A percentile compares a stretch with the other conserved stretches of the same genome.
These are phyloP conservation scores for Coffea canephora DNA, from an alignment of 257 asterid species.

Conservation along the genomic window DNA sequence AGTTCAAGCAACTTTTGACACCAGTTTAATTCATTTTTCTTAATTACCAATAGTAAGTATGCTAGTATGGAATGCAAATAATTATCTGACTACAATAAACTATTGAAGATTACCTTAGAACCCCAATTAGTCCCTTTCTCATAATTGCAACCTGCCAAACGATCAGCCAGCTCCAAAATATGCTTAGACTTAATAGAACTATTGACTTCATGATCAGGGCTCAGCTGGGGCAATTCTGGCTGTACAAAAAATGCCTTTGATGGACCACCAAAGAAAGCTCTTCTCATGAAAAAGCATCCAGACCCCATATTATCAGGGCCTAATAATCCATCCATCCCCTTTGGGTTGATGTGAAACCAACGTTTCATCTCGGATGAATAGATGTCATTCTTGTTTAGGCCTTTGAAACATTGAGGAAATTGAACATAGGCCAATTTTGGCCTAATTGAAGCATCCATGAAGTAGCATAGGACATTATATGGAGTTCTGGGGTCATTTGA, in stretches of 20 bases:
- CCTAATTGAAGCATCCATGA: conserved; percentile 27
- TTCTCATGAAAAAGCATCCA: conserved; percentile 62
- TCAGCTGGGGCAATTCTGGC: conserved; percentile 43
- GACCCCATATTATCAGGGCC: conserved; percentile 74
- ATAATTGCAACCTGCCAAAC: conserved; percentile 50
- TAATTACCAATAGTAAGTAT: too few relatives aligned
- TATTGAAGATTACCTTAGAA: conserved; percentile 39
- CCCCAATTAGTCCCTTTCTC: conserved; percentile 68
- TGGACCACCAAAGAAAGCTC: conserved; percentile 69
- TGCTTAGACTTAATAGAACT: conserved; percentile 33
- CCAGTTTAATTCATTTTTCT: too few relatives aligned
- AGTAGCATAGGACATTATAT: conserved; percentile 47
- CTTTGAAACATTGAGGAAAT: conserved; percentile 68
- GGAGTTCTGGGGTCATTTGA: conserved; percentile 68
- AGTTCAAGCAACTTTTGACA: too few relatives aligned
- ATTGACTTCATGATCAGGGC: conserved; percentile 37
- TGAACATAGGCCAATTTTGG: conserved; percentile 59
- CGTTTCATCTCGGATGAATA: conserved; percentile 58
- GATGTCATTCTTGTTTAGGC: conserved; percentile 60
- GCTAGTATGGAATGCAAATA: too few relatives aligned
- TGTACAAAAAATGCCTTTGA: conserved; percentile 11
- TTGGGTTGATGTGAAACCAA: conserved; percentile 47
- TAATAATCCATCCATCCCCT: conserved; percentile 63
- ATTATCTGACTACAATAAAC: too few relatives aligned
- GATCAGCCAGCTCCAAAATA: conserved; percentile 41